Base-by-base conservation (phyloP, 2,329 filamentous ascomycete genomes). In the Didymellaceae sp. region DNA sequence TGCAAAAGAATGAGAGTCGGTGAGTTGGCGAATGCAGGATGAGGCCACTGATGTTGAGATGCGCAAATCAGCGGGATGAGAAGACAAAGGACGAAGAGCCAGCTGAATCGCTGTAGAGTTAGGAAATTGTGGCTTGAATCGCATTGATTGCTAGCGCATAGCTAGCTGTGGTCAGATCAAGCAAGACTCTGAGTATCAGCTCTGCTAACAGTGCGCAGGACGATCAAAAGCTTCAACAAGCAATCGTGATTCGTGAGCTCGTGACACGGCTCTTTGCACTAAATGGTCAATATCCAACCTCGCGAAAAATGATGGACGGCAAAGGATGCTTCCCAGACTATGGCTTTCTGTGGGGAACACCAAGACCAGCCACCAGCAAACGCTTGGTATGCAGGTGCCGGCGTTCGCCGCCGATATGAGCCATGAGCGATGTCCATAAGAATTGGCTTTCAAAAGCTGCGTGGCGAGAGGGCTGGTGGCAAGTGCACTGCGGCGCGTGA, bases 141-240 rank as follows among this genome's bases (percentile, higher is more conserved):
- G 18, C 24, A 21, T 24, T 16, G 14, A 18, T 6, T 14, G 11
- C 1, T 11, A 10, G 41, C 25, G 41, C 22, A 31, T 14, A 25
- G 35, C 35, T 38, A 32, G 10, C n/a, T 10, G 17, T 38, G 33
- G 18, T 37, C 13, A 16, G 42, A 33, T 46, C 37, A 32, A 25
- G 24, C 35, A 18, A 52, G n/a, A n/a, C n/a, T n/a, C n/a, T n/a
- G n/a, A n/a, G n/a, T 42, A 22, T 26, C 18, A 38, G 5, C 20
- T 42, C 4, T 22, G 42, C 3, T 22, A 46, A 13, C 41, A 25
- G 48, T 46, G 42, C 48, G 38, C 41, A 42, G 31, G 37, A 17
- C 32, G 48, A 52, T 51, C 42, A 18, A 16, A 46, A 52, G 48
- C 48, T 45, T 33, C 37, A 31, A 42, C 41, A 13, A 39, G 26